Percentiles rank a stretch among this genome's conserved stretches.
Evolutionary conservation across 2,329 filamentous ascomycete genomes (phyloP).

Genomic region (Neoarthrinium moseri): DNA sequence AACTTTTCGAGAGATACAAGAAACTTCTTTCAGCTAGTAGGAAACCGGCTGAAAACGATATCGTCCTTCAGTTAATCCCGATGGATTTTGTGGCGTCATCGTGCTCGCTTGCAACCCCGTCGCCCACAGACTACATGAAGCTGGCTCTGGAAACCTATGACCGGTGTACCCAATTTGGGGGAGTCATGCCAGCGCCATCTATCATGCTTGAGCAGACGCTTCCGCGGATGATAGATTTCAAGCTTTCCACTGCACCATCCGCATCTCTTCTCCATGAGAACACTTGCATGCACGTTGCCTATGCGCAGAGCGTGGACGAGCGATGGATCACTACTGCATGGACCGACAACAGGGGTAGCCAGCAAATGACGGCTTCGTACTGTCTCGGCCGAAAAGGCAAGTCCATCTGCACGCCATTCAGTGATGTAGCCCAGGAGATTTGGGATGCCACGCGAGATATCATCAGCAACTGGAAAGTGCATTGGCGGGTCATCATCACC

Average conservation of each 20-base stretch:
- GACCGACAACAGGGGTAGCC: slow-evolving; percentile 74
- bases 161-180: slow-evolving; percentile 61
- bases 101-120: slow-evolving; percentile 60
- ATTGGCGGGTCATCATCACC: slow-evolving; percentile 75
- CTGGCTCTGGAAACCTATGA: slow-evolving; percentile 77
- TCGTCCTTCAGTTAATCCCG: slow-evolving; percentile 77
- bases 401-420: slow-evolving; percentile 50
- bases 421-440: slow-evolving; percentile 69
- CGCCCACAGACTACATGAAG: slow-evolving; percentile 56
- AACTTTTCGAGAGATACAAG: slow-evolving; percentile 66
- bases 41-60: slow-evolving; percentile 52
- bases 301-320: slow-evolving; percentile 72
- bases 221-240: slow-evolving; percentile 74
- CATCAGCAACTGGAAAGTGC: slow-evolving; percentile 66
- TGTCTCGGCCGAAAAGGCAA: slow-evolving; percentile 63
- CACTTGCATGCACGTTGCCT: slow-evolving; percentile 77
- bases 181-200: slow-evolving; percentile 63
- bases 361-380: slow-evolving; percentile 72
- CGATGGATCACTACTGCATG: slow-evolving; percentile 79
- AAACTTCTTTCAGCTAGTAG: slow-evolving; percentile 48
- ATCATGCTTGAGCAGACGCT: slow-evolving; percentile 70
- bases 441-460: slow-evolving; percentile 78
- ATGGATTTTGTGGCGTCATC: slow-evolving; percentile 65
- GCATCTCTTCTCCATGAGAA: slow-evolving; percentile 75
- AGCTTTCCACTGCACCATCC: slow-evolving; percentile 65